Evolutionary conservation across 495 filamentous ascomycete genomes (phyloP), one percentile per base, ranked within the genome.

Genomic region (Annulohypoxylon maeteangense): DNA sequence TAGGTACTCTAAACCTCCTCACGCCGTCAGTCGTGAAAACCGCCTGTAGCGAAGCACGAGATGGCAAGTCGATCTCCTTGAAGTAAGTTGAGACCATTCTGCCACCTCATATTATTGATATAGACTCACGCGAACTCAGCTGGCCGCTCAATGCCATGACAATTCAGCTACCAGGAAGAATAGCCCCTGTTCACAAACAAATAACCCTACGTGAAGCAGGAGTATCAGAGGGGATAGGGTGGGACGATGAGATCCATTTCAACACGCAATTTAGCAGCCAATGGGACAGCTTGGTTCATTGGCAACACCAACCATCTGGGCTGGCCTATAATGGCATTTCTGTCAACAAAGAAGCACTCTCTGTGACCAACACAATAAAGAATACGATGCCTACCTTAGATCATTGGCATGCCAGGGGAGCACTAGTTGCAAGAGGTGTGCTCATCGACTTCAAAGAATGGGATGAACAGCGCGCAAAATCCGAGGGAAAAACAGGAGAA

Each of bases 181-280:
- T 87, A 62, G 74, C 78, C 3, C 84, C 87, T 0, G 74, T 70
- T 0, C 88, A 90, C 62, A 83, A 80, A 16, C 79, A 87, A 31
- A 73, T 83, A 31, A 80, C 80, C n/a, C 72, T 89, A 25, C 66
- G 78, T 14, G 83, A 82, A 16, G 7, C 65, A 11, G 76, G 75
- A 20, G 67, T 81, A 67, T 75, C 71, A 10, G 44, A 75, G 23
- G 55, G 62, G 12, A 55, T 61, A 6, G 81, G 80, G 32, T 82
- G 76, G 71, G 82, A 84, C 47, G 82, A 84, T 55, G 83, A 90
- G 63, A 89, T 92, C 65, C 84, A 86, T 25, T 84, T 93, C 77
- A 94, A 94, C 77, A 93, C 91, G 0, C 91, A 94, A 74, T 86
- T 87, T 70, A 87, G 87, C 25, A 91, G 89, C 3, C 92, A 95